phyloP scores from a whole-genome alignment of 2,329 filamentous ascomycete genomes.

The Leptographium radiaticola region DNA sequence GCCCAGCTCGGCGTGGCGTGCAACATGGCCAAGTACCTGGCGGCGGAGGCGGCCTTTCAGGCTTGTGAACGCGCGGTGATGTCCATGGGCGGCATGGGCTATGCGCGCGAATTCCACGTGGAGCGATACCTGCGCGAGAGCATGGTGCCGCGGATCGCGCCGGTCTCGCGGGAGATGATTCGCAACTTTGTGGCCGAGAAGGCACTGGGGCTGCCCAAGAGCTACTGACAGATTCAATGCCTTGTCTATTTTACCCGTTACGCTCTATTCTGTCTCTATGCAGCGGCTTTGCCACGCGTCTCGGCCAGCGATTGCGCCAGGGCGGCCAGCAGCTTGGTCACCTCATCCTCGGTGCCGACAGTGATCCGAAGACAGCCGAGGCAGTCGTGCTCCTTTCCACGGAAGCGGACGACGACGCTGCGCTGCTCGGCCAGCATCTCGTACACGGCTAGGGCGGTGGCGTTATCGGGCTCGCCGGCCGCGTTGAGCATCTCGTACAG shows the following conservation, averaged over 20 bases:
- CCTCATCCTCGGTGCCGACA: constrained; percentile 78
- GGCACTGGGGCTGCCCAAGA: constrained; percentile 51
- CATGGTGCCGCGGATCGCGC: constrained; percentile 50
- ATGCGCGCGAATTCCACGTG: constrained; percentile 51
- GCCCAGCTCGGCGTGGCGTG: constrained; percentile 50
- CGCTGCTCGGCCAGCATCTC: constrained; percentile 70
- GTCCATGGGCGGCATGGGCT: constrained; percentile 51
- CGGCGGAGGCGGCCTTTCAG: constrained; percentile 49
- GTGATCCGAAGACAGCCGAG: constrained; percentile 82
- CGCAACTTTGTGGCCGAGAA: constrained; percentile 60
- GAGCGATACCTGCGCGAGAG: constrained; percentile 54
- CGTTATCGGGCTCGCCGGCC: constrained; percentile 64
- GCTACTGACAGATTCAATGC: constrained; percentile 23
- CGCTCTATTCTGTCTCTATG: constrained; percentile 23
- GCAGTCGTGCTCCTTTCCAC: constrained; percentile 86
- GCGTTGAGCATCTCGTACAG: constrained; percentile 75
- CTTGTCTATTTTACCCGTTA: too few species aligned
- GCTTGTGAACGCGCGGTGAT: constrained; percentile 49
- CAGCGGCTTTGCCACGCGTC: constrained; percentile 21
- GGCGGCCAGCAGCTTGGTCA: constrained; percentile 62
- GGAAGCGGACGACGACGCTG: constrained; percentile 86
- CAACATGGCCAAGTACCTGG: constrained; percentile 60
- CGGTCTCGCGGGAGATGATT: constrained; percentile 60
- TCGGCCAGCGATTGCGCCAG: constrained; percentile 38
- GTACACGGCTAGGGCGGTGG: constrained; percentile 66